phyloP scores from a whole-genome alignment of 768 basidiomycete genomes.

The Mycena olivaceomarginata region DNA sequence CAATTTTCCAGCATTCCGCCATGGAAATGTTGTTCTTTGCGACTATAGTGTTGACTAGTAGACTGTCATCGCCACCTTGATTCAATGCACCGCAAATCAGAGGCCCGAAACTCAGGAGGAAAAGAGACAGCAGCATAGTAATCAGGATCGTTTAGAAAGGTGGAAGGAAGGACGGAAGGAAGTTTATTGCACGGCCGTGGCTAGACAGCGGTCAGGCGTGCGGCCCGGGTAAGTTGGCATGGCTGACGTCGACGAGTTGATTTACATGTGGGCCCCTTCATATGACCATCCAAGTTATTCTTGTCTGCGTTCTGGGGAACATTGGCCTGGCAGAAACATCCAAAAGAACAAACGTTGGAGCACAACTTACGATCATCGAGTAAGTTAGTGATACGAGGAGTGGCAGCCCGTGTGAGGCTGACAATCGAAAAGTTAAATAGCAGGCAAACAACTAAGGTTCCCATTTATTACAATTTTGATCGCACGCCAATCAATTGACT shows the following conservation, averaged over 20 bases:
- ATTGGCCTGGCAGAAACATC: no score
- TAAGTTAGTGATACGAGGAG: no score
- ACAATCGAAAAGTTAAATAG: no score
- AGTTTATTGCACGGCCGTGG: constrained; percentile 25
- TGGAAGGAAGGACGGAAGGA: constrained; percentile 24
- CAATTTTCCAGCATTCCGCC: constrained; percentile 46
- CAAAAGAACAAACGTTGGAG: no score
- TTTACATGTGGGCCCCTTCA: background rate
- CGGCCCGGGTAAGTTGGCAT: constrained; percentile 23
- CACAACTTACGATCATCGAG: no score
- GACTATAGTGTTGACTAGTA: constrained; percentile 46
- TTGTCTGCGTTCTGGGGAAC: no score
- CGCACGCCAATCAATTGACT: no score
- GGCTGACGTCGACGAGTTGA: constrained; percentile 23
- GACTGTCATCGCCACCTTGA: constrained; percentile 32
- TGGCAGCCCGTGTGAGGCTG: no score
- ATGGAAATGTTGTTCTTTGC: constrained; percentile 43
- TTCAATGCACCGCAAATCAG: constrained; percentile 32
- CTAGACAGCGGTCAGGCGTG: constrained; percentile 29
- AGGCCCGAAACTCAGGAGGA: constrained; percentile 38
- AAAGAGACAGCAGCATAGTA: constrained; percentile 35
- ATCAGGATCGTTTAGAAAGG: constrained; percentile 28
- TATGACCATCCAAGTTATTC: constrained; percentile 6
- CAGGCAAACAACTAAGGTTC: no score
- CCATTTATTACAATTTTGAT: no score